Evolutionary conservation across 2,329 filamentous ascomycete genomes (phyloP), one percentile per base, ranked within the genome.

Genomic region (Trichoderma hamatum): DNA sequence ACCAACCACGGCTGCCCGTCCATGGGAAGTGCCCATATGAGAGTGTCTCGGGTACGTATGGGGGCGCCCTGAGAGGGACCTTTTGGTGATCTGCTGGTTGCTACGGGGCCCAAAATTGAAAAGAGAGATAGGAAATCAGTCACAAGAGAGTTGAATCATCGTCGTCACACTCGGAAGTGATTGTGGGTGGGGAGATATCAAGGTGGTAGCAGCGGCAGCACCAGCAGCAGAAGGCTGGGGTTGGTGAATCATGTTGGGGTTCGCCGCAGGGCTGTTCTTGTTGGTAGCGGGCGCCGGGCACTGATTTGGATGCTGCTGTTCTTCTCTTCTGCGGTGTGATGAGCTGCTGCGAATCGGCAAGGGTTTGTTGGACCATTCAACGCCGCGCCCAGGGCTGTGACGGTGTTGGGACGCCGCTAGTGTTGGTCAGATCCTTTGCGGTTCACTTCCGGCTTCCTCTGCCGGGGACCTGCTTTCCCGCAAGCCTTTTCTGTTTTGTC

Each of bases 311-410:
- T 32, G 14, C 14, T 56, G 30, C 28, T 56, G 14, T 34, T 55
- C 4, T 19, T n/a, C 54, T 28, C 16, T 43, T 21, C 51, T 54
- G 24, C 54, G 54, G 54, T 56, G 64, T 59, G 64, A 67, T 67
- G 54, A 21, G 28, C 28, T 59, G 54, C 64, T 49, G 58, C n/a
- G 28, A 34, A 67, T 59, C 39, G 64, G 54, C 64, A 66, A 66
- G 63, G 63, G 63, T 58, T 49, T 58, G 63, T 54, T 66, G 63
- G 63, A 66, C 63, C 63, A 58, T 58, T 49, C 26, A 54, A 55
- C 52, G 51, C 34, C 34, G 39, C 52, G n/a, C 43, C 46, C 39
- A 16, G 54, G 64, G 28, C 64, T 59, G 64, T 67, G 64, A 67
- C 54, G 49, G 19, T 4, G n/a, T 28, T 59, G 36, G 36, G 49